Base-by-base conservation (phyloP, 805 yeast genomes). In the Candida succiphila region DNA sequence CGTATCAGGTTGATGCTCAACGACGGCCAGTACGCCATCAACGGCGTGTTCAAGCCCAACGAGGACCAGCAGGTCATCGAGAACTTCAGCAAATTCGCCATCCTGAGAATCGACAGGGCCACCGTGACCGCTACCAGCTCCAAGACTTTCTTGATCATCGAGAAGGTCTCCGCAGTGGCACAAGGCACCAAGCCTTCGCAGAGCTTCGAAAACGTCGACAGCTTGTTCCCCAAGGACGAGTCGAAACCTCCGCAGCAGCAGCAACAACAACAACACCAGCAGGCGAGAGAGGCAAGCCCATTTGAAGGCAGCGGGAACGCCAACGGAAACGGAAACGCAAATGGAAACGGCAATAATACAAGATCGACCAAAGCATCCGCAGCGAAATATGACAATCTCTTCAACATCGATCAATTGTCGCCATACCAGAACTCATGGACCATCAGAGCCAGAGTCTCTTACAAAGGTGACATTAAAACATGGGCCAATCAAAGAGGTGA, bases 381-480 rank as follows among this genome's bases (percentile, higher is more conserved):
- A 12, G 39, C 46, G 14, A 39, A 41, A 16, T 50, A 50, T 28
- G 66, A 69, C 21, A 61, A 61, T 35, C 63, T 82, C 26, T 73
- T 72, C 44, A 81, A 94, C 9, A 84, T 88, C 45, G 95, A 85
- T 50, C 85, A 79, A 41, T 63, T 92, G 33, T 85, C 96, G 10
- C 97, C 97, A 7, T 92, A 83, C 54, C 92, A 84, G 54, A 81
- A 78, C 51, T 66, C 69, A 33, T 92, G 97, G 97, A 79, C 89
- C 6, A 84, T 92, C 48, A 86, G 85, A 48, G 98, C 94, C 1
- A 76, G 97, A 52, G 92, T 87, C 18, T 78, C 94, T 1, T 78
- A 70, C 56, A 92, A 89, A 57, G 76, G 89, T 36, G 96, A 86
- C 40, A 69, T 89, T 45, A 78, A 85, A 56, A 83, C 84, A 25